Percentiles rank a stretch among this genome's conserved stretches.
Evolutionary conservation across 805 yeast species (phyloP).

Genomic region (Hermanozyma aechmeae): DNA sequence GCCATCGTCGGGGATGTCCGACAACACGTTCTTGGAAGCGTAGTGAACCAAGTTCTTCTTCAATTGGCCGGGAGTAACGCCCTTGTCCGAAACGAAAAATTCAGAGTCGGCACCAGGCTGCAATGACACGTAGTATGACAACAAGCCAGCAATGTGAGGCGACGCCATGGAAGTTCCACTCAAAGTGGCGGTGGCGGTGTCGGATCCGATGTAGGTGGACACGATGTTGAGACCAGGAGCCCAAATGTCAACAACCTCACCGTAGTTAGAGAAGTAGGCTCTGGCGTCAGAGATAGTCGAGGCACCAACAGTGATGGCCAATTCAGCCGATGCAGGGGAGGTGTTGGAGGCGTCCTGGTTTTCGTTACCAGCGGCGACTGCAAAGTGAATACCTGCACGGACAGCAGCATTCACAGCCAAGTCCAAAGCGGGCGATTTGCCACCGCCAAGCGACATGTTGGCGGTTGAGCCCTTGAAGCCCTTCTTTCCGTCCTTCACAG

Average conservation of each 20-base stretch:
- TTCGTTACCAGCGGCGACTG: slow-evolving; percentile 59
- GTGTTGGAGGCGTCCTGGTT: slow-evolving; percentile 49
- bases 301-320: slow-evolving; percentile 47
- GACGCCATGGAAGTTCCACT: slow-evolving; percentile 99
- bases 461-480: slow-evolving; percentile 54
- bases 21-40: slow-evolving; percentile 51
- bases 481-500: slow-evolving; percentile 15
- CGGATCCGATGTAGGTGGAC: slow-evolving; percentile 66
- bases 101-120: slow-evolving; percentile 68
- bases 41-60: slow-evolving; percentile 67
- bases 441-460: slow-evolving; percentile 57
- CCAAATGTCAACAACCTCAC: slow-evolving; percentile 43
- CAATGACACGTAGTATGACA: slow-evolving; percentile 80
- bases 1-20: slow-evolving; percentile 55
- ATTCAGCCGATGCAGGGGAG: slow-evolving; percentile 54
- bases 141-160: slow-evolving; percentile 89
- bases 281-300: slow-evolving; percentile 34
- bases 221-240: slow-evolving; percentile 50
- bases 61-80: slow-evolving; percentile 62
- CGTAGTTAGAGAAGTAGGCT: slow-evolving; percentile 47
- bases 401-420: slow-evolving; percentile 52
- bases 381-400: slow-evolving; percentile 46
- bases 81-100: slow-evolving; percentile 43
- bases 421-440: slow-evolving; percentile 46
- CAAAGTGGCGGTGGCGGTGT: slow-evolving; percentile 66